Base-by-base conservation (phyloP, 805 yeast species). In the Candida ascalaphidarum region DNA sequence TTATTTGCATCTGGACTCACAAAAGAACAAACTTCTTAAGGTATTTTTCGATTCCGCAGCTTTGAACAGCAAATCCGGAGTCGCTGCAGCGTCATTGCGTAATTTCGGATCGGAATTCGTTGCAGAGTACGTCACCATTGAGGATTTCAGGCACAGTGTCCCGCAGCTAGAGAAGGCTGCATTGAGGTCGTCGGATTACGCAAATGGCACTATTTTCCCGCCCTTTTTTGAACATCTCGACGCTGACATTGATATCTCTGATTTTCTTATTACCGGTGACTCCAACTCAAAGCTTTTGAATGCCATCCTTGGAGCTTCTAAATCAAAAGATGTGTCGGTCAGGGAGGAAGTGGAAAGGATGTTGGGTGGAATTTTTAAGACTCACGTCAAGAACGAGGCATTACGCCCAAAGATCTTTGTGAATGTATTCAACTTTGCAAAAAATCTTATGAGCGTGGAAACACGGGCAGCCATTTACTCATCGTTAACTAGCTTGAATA, bases 121-220 rank as follows among this genome's bases (percentile, higher is more conserved):
- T 14, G 42, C 47, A 11, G 65, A 65, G 20, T 66, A 59, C 36
- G 43, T 77, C 11, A 19, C 31, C 10, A 52, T 55, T 11, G 60
- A 52, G 1, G 46, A 52, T 4, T 60, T 77, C 28, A 49, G 46
- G 13, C 36, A 52, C 2, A 29, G 37, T 5, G 43, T 81, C 11
- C 84, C 94, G 2, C 65, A 70, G 12, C 43, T 88, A 27, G 88
- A 82, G 43, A 84, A 81, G 46, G 71, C 88, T 1, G 62, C 80
- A 27, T 60, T 88, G 37, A 71, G 95, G 50, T 74, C 94, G 2
- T 79, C 95, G 0, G 96, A 85, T 44, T 51, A 61, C 21, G 71
- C 83, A 0, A 70, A 84, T 32, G 66, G 65, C n/a, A 39, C 44
- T 12, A 47, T 78, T n/a, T 48, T 81, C 3, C 70, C 76, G 3